These are phyloP conservation scores for Yamadazyma laniorum DNA, from an alignment of 805 yeast species.

Conservation along the genomic window DNA sequence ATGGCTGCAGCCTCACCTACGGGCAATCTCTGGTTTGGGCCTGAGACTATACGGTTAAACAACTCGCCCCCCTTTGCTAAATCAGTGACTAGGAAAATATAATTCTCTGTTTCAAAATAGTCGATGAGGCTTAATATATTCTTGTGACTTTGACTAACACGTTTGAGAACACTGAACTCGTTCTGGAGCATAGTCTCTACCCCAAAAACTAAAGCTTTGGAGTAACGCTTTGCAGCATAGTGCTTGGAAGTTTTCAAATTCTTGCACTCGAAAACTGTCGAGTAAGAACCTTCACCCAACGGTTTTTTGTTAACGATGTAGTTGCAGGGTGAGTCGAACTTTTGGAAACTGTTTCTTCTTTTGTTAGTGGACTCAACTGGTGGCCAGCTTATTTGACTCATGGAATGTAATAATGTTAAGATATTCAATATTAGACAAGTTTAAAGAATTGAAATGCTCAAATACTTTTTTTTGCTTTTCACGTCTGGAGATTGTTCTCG, in stretches of 20 bases:
- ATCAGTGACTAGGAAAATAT: slow-evolving; percentile 59
- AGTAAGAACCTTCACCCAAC: slow-evolving; percentile 49
- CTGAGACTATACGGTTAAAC: slow-evolving; percentile 53
- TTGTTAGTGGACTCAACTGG: slow-evolving; percentile 17
- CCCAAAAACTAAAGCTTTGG: slow-evolving; percentile 50
- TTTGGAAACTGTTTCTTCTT: slow-evolving; percentile 11
- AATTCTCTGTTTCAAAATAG: slow-evolving; percentile 64
- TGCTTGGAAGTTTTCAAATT: slow-evolving; percentile 37
- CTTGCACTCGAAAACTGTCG: slow-evolving; percentile 51
- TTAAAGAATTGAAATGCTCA: neutral
- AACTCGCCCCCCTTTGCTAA: slow-evolving; percentile 68
- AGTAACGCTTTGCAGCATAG: slow-evolving; percentile 56
- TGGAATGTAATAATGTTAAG: neutral
- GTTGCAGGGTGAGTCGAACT: slow-evolving; percentile 27
- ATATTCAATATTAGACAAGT: neutral
- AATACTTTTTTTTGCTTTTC: too few species aligned
- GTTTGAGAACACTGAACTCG: slow-evolving; percentile 57
- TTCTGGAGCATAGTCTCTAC: slow-evolving; percentile 53
- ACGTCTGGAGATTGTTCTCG: slow-evolving; percentile 4
- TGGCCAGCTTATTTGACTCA: slow-evolving; percentile 20
- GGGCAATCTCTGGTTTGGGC: slow-evolving; percentile 36
- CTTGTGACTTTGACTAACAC: slow-evolving; percentile 48
- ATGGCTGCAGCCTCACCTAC: slow-evolving; percentile 51
- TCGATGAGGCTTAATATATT: slow-evolving; percentile 63
- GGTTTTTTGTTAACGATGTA: slow-evolving; percentile 28